Evolutionary conservation across 495 filamentous ascomycete species (phyloP), one percentile per base, ranked within the genome.

Genomic region (Neurospora intermedia): DNA sequence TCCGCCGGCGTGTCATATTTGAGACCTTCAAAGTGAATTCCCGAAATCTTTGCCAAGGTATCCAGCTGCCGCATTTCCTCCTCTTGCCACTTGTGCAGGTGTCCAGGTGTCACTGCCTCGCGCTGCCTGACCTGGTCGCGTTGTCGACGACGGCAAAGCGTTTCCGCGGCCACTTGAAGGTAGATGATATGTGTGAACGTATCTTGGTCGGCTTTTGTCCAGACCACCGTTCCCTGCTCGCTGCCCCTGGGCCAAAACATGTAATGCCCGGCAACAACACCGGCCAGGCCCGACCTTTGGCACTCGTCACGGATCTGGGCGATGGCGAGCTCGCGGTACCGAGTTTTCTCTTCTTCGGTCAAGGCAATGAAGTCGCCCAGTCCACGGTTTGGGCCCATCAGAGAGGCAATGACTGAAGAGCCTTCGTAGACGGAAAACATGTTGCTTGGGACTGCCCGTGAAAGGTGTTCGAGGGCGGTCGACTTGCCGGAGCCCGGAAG

Each of bases 181-280:
- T 92, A 91, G 7, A 92, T 59, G 23, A 92, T 88, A 75, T 92
- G 89, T 0, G 88, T 89, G 76, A 84, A 91, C 0, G 76, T 80
- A 0, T 85, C 54, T 23, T 86, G 66, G 77, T 91, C 89, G 31
- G 74, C 77, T 42, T 80, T 40, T 11, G 88, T 90, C 69, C 76
- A 81, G 4, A 89, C 84, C 31, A 72, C 16, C 1, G 73, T 41
- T 72, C 76, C 80, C 9, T 41, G 31, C 35, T 80, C 77, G 40
- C 84, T 78, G 6, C 80, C 81, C 66, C 86, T 82, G 5, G 77
- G 18, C 88, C 87, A 91, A 76, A 91, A 87, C 83, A 88, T 89
- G 77, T 83, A 86, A 75, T 91, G 89, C 23, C 89, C 88, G 38
- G 87, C 81, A 4, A 92, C 87, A 15, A 92, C 72, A 15, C 76